These are phyloP conservation scores for Umbilicus rupestris DNA, from an alignment of 164 flowering plant genomes.

Conservation along the genomic window DNA sequence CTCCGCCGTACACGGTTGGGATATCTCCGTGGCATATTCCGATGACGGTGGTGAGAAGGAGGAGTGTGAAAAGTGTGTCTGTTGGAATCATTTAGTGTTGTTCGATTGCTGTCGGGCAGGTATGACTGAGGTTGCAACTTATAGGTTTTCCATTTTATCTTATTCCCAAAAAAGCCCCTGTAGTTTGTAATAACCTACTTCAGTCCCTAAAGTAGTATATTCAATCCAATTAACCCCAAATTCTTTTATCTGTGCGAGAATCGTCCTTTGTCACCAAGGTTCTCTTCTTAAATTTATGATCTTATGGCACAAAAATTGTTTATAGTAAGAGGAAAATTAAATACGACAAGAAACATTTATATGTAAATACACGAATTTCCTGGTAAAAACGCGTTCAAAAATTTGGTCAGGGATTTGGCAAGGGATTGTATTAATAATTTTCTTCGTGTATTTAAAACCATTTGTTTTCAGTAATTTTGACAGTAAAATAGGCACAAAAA, in stretches of 20 bases:
- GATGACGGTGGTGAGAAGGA: background rate
- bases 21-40: background rate
- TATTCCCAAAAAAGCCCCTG: background rate
- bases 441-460: no score
- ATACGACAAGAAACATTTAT: no score
- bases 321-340: no score
- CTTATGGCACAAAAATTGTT: no score
- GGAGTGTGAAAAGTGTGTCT: background rate
- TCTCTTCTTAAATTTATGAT: no score
- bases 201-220: background rate
- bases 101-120: background rate
- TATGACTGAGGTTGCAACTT: background rate
- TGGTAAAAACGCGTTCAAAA: no score
- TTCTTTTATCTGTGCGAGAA: background rate
- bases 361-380: no score
- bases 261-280: no score
- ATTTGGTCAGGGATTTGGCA: background rate
- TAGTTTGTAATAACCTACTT: background rate
- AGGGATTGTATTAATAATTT: background rate
- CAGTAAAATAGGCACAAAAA: background rate
- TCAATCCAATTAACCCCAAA: background rate
- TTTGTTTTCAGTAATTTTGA: background rate
- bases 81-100: slow-evolving; percentile 3
- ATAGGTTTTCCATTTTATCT: background rate
- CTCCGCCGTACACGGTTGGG: background rate